Conservation (phyloP, 2,329 filamentous ascomycete species). For the Periconia sp. region DNA sequence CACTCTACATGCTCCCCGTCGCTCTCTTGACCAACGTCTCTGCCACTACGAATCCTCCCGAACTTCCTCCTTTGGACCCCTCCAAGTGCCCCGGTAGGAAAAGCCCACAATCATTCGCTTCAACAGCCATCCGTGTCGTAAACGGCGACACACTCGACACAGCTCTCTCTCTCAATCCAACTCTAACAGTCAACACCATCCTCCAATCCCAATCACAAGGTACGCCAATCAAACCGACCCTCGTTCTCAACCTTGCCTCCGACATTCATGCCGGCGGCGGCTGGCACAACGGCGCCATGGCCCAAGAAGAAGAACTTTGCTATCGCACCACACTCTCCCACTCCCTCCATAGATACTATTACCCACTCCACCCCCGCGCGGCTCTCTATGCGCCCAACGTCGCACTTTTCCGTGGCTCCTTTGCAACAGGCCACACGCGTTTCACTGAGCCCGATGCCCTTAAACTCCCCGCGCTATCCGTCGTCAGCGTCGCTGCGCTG, state of each 20-base stretch:
- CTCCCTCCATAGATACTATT: constrained; percentile 52
- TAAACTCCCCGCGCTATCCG: constrained; percentile 56
- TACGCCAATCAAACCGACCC: constrained; percentile 45
- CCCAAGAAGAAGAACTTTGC: constrained; percentile 71
- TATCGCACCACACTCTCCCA: constrained; percentile 60
- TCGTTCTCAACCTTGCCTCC: constrained; percentile 68
- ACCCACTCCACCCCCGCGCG: constrained; percentile 55
- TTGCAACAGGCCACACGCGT: constrained; percentile 51
- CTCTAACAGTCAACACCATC: constrained; percentile 7
- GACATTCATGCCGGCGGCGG: constrained; percentile 57
- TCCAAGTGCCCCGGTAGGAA: constrained; percentile 21
- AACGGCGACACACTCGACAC: constrained; percentile 39
- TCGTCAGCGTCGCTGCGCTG: constrained; percentile 63
- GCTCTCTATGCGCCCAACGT: constrained; percentile 64
- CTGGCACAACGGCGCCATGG: constrained; percentile 57
- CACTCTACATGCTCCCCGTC: constrained; percentile 14
- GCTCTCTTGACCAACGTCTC: neutral
- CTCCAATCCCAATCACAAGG: neutral
- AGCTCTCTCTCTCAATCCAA: constrained; percentile 28
- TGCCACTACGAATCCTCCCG: neutral
- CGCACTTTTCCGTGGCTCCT: constrained; percentile 58
- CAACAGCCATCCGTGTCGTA: constrained; percentile 30
- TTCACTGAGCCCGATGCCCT: constrained; percentile 39
- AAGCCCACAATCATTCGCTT: neutral
- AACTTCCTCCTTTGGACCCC: constrained; percentile 16